Evolutionary conservation across 2,329 filamentous ascomycete species (phyloP).

Genomic region (Cytospora leucostoma): DNA sequence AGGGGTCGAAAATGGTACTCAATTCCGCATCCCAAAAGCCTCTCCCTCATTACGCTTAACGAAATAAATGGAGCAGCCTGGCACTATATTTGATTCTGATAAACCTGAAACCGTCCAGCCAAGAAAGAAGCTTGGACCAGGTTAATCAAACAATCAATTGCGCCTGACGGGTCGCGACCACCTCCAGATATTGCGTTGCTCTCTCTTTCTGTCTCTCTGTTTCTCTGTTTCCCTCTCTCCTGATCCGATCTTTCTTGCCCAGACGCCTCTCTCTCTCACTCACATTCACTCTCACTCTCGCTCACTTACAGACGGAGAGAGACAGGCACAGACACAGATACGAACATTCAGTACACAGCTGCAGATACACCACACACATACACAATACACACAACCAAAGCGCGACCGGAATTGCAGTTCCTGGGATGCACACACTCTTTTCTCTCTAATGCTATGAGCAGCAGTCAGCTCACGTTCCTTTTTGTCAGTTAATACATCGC

Average conservation of each 20-base stretch:
- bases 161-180: not conserved
- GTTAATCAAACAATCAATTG: not conserved
- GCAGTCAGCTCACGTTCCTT: conserved; percentile 14
- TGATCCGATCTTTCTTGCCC: not conserved
- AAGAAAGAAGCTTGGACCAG: not conserved
- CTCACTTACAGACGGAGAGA: not conserved
- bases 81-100: conserved; percentile 18
- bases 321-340: not conserved
- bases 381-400: not conserved
- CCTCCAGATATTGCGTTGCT: not conserved
- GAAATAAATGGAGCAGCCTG: conserved; percentile 9
- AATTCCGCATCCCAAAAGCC: not conserved
- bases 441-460: conserved; percentile 15
- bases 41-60: conserved; percentile 3
- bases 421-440: conserved; percentile 3
- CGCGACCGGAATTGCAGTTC: not conserved
- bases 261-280: too few relatives aligned
- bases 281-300: not conserved
- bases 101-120: conserved; percentile 21
- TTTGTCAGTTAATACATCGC: not conserved
- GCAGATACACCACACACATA: conserved; percentile 1
- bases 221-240: not conserved
- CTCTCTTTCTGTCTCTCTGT: not conserved
- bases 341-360: not conserved
- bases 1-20: not conserved